Percentiles rank a stretch among this genome's conserved stretches.
Conservation (phyloP, 768 basidiomycete species). For the Amyloporia xantha region DNA sequence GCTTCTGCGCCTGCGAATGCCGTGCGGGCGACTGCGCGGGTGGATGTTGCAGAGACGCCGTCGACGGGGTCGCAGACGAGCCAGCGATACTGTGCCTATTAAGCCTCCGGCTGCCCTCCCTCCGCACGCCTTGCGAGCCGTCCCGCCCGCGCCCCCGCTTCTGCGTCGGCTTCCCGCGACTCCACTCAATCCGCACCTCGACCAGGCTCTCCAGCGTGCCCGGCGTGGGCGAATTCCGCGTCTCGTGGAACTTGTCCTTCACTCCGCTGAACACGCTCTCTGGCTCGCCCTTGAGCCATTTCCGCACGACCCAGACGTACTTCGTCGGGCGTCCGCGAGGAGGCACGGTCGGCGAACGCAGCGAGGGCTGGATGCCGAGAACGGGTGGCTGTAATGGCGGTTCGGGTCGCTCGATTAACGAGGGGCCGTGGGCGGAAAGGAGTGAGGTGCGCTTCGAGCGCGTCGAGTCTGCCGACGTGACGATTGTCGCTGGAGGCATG, state of each 20-base stretch:
- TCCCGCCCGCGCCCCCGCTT: constrained; percentile 19
- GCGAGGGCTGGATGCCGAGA: constrained; percentile 65
- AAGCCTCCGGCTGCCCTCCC: constrained; percentile 10
- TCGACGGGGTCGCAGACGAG: constrained; percentile 16
- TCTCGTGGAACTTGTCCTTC: constrained; percentile 31
- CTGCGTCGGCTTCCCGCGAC: constrained; percentile 34
- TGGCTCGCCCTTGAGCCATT: constrained; percentile 63
- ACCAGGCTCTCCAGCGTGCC: constrained; percentile 29
- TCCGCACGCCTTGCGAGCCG: constrained; percentile 19
- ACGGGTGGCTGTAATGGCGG: constrained; percentile 32
- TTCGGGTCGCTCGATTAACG: constrained; percentile 6
- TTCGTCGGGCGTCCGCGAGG: constrained; percentile 34
- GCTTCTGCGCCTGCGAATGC: constrained; percentile 7
- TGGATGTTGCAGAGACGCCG: constrained; percentile 12
- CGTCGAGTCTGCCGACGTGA: constrained; percentile 4
- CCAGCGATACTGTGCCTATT: constrained; percentile 10
- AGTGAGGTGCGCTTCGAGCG: constrained; percentile 8
- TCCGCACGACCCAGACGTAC: constrained; percentile 74
- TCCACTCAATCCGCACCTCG: constrained; percentile 80
- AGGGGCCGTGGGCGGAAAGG: constrained; percentile 4
- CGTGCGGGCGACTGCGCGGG: constrained; percentile 5
- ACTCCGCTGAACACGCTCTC: constrained; percentile 39
- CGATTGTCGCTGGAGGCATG: constrained; percentile 1
- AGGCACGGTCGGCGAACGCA: constrained; percentile 41
- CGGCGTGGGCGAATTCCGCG: constrained; percentile 8